These are phyloP conservation scores for Piloderma croceum DNA, from an alignment of 768 basidiomycete species.

Conservation along the genomic window DNA sequence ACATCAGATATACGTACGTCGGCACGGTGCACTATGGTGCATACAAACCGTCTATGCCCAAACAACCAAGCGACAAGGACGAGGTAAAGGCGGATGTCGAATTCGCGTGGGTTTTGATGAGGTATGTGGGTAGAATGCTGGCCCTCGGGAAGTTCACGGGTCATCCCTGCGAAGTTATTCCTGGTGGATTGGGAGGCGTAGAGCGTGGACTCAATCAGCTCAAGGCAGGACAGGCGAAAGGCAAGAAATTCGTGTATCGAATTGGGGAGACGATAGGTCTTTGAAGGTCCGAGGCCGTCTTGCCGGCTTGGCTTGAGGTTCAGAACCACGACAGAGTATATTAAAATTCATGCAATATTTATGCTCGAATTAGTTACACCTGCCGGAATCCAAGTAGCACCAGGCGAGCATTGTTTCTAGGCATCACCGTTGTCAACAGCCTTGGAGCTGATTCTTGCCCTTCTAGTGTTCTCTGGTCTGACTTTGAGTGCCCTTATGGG, in stretches of 20 bases:
- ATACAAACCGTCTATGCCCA: neutral
- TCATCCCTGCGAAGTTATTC: conserved; percentile 37
- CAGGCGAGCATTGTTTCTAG: too few species aligned
- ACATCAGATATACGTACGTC: neutral
- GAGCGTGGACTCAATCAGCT: conserved; percentile 31
- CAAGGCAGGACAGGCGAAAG: conserved; percentile 34
- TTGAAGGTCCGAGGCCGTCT: too few species aligned
- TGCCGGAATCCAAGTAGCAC: too few species aligned
- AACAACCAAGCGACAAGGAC: neutral
- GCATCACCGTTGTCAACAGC: too few species aligned
- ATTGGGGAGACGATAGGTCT: conserved; percentile 30
- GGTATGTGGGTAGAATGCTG: neutral
- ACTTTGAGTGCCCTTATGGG: too few species aligned
- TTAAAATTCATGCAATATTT: too few species aligned
- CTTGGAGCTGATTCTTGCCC: too few species aligned
- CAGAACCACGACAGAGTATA: too few species aligned
- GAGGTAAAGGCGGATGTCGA: neutral
- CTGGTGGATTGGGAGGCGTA: conserved; percentile 35
- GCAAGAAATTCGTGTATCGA: conserved; percentile 36
- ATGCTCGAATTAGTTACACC: too few species aligned
- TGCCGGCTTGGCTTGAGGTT: too few species aligned
- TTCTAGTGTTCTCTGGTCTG: too few species aligned
- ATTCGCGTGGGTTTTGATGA: neutral
- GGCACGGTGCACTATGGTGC: neutral
- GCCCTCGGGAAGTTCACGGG: neutral